A percentile compares a stretch with the other conserved stretches of the same genome.
Evolutionary conservation across 768 basidiomycete species (phyloP).

Genomic region (Termitomyces sp.): DNA sequence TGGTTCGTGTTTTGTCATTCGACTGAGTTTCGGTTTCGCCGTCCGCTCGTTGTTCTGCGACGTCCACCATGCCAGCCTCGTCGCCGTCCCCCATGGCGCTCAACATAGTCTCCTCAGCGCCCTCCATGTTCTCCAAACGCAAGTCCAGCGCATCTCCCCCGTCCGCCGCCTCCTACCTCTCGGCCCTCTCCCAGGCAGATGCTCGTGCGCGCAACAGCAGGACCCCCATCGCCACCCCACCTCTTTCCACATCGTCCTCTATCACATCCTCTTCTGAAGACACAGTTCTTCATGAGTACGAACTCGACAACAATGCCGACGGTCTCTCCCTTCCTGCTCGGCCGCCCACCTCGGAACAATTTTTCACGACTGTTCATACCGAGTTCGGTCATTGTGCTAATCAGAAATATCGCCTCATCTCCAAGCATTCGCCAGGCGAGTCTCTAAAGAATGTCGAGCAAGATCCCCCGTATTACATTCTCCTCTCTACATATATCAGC

Average conservation of each 20-base stretch:
- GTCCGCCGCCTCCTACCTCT: conserved; percentile 42
- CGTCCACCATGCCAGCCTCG: conserved; percentile 15
- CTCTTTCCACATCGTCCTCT: conserved; percentile 73
- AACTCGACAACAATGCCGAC: conserved; percentile 43
- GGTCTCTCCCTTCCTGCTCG: conserved; percentile 56
- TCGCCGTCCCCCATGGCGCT: conserved; percentile 64
- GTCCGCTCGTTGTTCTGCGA: background rate
- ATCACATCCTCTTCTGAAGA: conserved; percentile 69
- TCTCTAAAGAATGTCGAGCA: conserved; percentile 60
- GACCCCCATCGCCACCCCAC: conserved; percentile 62
- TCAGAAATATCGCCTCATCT: conserved; percentile 66
- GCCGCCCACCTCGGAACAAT: conserved; percentile 81
- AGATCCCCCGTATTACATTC: conserved; percentile 91
- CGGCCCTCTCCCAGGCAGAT: conserved; percentile 50
- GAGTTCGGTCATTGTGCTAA: conserved; percentile 93
- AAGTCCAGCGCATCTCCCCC: conserved; percentile 28
- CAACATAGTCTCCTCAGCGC: conserved; percentile 43
- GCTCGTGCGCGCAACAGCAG: conserved; percentile 53
- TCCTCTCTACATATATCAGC: conserved; percentile 89
- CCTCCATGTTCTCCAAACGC: conserved; percentile 63
- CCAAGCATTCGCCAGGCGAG: conserved; percentile 52
- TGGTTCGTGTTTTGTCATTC: conserved; percentile 1
- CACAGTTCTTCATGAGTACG: conserved; percentile 54
- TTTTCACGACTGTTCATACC: conserved; percentile 75
- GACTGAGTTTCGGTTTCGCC: conserved; percentile 4